Conservation (phyloP, 1,284 basidiomycete genomes). For the Lentinula novae-zelandiae region DNA sequence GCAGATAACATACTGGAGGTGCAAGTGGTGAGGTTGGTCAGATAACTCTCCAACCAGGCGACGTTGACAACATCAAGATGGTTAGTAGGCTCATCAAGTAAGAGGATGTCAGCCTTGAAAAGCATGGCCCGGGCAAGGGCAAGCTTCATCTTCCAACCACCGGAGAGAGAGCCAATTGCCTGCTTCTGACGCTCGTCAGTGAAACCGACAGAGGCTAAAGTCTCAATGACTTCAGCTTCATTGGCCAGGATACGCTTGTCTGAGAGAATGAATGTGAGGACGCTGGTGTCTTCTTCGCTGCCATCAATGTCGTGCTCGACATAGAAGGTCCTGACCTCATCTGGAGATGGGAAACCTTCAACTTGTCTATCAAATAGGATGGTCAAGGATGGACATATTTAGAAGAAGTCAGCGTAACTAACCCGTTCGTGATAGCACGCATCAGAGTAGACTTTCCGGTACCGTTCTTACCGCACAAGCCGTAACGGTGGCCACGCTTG, state of each 20-base stretch:
- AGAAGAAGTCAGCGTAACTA: conserved; percentile 12
- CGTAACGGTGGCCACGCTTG: conserved; percentile 98
- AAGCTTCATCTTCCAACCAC: conserved; percentile 99
- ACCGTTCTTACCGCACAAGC: conserved; percentile 98
- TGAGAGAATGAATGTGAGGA: conserved; percentile 83
- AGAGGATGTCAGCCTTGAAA: conserved; percentile 97
- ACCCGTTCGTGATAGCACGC: conserved; percentile 90
- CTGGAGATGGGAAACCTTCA: conserved; percentile 95
- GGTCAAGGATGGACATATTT: background rate
- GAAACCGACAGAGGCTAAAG: conserved; percentile 91
- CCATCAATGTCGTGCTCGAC: conserved; percentile 99
- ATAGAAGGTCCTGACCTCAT: conserved; percentile 97
- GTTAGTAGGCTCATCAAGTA: conserved; percentile 98
- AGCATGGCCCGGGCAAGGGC: conserved; percentile 98
- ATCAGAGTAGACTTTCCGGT: conserved; percentile 98
- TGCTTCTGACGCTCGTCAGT: conserved; percentile 81
- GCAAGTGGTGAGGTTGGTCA: conserved; percentile 84
- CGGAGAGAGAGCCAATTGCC: conserved; percentile 89
- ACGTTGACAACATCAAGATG: conserved; percentile 97
- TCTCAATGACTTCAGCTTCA: conserved; percentile 73
- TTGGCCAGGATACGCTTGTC: conserved; percentile 82
- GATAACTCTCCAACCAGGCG: conserved; percentile 96
- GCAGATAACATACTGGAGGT: conserved; percentile 74
- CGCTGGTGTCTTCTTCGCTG: conserved; percentile 87
- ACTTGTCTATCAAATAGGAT: conserved; percentile 61